These are phyloP conservation scores for Ceratocystis cubensis DNA, from an alignment of 2,329 filamentous ascomycete species.

Conservation along the genomic window DNA sequence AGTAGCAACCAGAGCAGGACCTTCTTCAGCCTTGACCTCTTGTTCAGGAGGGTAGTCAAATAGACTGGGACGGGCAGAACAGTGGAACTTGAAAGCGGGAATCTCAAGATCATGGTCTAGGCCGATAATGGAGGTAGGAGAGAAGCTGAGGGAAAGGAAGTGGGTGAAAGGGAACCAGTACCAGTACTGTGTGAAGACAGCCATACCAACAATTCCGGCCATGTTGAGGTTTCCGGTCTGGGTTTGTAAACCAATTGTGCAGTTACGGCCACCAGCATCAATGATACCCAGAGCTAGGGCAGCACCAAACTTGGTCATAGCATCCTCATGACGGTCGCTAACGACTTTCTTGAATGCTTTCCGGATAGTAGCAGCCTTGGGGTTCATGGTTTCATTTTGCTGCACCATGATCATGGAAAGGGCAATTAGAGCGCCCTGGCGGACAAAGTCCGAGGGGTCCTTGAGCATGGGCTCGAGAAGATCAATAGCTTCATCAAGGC, in stretches of 20 bases:
- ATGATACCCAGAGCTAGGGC: slow-evolving; percentile 92
- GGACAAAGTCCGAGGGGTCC: slow-evolving; percentile 95
- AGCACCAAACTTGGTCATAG: slow-evolving; percentile 97
- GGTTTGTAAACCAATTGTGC: slow-evolving; percentile 93
- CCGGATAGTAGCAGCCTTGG: slow-evolving; percentile 80
- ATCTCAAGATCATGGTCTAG: slow-evolving; percentile 90
- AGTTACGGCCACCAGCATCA: slow-evolving; percentile 94
- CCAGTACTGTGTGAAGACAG: slow-evolving; percentile 98
- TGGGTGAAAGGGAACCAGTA: slow-evolving; percentile 99
- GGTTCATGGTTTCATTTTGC: slow-evolving; percentile 97
- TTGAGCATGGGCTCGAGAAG: slow-evolving; percentile 98
- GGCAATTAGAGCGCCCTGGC: slow-evolving; percentile 88
- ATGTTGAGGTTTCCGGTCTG: slow-evolving; percentile 98
- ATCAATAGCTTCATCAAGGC: slow-evolving; percentile 90
- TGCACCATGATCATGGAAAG: slow-evolving; percentile 99
- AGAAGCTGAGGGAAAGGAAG: slow-evolving; percentile 90
- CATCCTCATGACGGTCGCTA: slow-evolving; percentile 89
- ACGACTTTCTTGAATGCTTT: slow-evolving; percentile 93
- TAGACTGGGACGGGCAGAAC: slow-evolving; percentile 82
- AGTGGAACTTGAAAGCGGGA: slow-evolving; percentile 89
- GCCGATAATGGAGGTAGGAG: slow-evolving; percentile 90
- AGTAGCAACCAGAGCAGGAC: slow-evolving; percentile 84
- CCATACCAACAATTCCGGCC: slow-evolving; percentile 94
- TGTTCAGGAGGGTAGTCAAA: slow-evolving; percentile 98
- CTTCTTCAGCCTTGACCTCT: slow-evolving; percentile 87